Evolutionary conservation across 2,329 filamentous ascomycete genomes (phyloP).

Genomic region (Cordyceps cateniannulata): DNA sequence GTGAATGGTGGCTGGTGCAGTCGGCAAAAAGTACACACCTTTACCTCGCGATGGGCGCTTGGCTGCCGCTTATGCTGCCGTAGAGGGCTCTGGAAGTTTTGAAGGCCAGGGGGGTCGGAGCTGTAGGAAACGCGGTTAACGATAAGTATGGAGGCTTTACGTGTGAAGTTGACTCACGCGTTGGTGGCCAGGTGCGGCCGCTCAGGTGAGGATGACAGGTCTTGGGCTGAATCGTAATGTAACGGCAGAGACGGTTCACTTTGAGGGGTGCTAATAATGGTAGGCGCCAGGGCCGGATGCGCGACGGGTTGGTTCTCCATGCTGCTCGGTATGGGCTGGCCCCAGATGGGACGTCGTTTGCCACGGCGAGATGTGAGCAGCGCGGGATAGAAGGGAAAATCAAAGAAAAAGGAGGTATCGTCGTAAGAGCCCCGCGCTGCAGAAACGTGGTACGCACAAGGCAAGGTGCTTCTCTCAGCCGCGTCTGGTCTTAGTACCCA

Average conservation of each 20-base stretch:
- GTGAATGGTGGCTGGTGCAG: slow-evolving; percentile 7
- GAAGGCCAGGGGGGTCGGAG: slow-evolving; percentile 34
- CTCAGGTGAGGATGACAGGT: background rate
- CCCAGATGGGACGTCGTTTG: background rate
- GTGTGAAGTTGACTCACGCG: slow-evolving; percentile 37
- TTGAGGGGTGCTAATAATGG: background rate
- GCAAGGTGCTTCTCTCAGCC: background rate
- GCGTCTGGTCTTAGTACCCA: background rate
- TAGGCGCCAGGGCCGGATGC: background rate
- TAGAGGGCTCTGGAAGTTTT: slow-evolving; percentile 45
- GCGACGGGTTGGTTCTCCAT: background rate
- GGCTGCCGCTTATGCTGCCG: slow-evolving; percentile 53
- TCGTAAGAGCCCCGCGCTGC: background rate
- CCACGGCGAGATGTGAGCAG: background rate
- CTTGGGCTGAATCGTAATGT: background rate
- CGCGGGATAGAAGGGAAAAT: background rate
- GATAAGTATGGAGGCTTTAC: too few species aligned
- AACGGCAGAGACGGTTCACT: background rate
- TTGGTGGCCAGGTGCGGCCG: background rate
- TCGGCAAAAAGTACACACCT: slow-evolving; percentile 31
- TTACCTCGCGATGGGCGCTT: slow-evolving; percentile 51
- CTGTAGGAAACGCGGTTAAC: slow-evolving; percentile 23
- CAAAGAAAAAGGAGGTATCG: background rate
- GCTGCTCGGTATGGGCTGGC: background rate
- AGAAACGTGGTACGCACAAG: background rate